A percentile compares a stretch with the other conserved stretches of the same genome.
Conservation (phyloP, 495 filamentous ascomycete genomes). For the Trypethelium eluteriae region DNA sequence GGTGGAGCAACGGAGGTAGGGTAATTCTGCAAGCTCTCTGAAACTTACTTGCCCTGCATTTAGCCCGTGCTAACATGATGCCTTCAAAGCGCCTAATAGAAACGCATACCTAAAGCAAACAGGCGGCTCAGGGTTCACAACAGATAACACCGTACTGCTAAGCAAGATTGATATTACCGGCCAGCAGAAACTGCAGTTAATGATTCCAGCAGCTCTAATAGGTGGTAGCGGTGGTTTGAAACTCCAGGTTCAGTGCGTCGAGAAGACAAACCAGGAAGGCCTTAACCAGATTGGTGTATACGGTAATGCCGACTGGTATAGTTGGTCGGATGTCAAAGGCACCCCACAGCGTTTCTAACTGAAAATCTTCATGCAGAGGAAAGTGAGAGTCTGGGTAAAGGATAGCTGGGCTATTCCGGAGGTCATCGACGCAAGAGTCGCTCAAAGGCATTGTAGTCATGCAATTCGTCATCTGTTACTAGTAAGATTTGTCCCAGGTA, state of each 20-base stretch:
- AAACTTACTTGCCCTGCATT: background rate
- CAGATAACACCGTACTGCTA: background rate
- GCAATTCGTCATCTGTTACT: background rate
- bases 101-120: background rate
- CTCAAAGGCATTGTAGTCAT: background rate
- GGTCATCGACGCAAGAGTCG: background rate
- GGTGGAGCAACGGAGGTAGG: background rate
- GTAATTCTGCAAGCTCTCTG: background rate
- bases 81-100: constrained; percentile 1
- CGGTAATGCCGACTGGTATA: constrained; percentile 5
- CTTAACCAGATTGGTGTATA: background rate
- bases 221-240: background rate
- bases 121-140: background rate
- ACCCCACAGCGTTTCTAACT: background rate
- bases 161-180: constrained; percentile 2
- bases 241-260: background rate
- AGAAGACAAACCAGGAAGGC: background rate
- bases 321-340: background rate
- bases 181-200: constrained; percentile 1
- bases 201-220: background rate
- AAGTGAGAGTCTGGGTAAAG: background rate
- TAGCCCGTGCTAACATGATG: background rate
- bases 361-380: background rate
- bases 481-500: background rate
- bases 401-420: constrained; percentile 5